Percentiles rank a stretch among this genome's conserved stretches.
Conservation (phyloP, 345 rosid genomes). For the Populus ilicifolia region DNA sequence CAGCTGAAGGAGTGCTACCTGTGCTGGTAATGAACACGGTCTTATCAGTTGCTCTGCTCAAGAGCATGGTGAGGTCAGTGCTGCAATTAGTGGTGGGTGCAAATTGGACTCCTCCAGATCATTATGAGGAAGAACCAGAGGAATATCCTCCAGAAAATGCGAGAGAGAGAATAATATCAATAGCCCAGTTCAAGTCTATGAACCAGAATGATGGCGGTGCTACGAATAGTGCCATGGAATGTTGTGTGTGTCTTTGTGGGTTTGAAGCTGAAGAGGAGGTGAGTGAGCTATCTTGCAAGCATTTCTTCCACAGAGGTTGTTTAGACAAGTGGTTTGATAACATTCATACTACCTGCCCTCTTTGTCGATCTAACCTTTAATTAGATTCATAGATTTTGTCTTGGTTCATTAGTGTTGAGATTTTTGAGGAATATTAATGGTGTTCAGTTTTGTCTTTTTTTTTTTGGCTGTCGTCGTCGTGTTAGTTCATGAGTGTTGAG, state of each 20-base stretch:
- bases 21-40: constrained; percentile 65
- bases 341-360: constrained; percentile 61
- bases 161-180: constrained; percentile 41
- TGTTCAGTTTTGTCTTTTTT: background rate
- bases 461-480: background rate
- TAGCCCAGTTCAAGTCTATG: constrained; percentile 50
- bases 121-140: constrained; percentile 18
- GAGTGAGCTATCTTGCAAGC: constrained; percentile 80
- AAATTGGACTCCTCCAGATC: background rate
- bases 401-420: background rate
- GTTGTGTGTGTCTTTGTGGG: constrained; percentile 74
- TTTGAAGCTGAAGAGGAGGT: constrained; percentile 76
- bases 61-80: constrained; percentile 51
- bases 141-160: constrained; percentile 13
- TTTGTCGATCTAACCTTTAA: constrained; percentile 63
- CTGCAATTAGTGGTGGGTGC: constrained; percentile 13
- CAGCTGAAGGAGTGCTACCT: constrained; percentile 62
- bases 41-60: constrained; percentile 52
- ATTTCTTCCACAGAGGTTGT: constrained; percentile 74
- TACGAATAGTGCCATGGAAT: constrained; percentile 27
- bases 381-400: background rate
- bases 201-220: background rate
- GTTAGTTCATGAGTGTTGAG: background rate
- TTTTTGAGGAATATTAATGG: background rate
- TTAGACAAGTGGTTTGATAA: constrained; percentile 70